A percentile compares a stretch with the other conserved stretches of the same genome.
These are phyloP conservation scores for Fusarium subglutinans DNA, from an alignment of 2,329 filamentous ascomycete species.

Conservation along the genomic window DNA sequence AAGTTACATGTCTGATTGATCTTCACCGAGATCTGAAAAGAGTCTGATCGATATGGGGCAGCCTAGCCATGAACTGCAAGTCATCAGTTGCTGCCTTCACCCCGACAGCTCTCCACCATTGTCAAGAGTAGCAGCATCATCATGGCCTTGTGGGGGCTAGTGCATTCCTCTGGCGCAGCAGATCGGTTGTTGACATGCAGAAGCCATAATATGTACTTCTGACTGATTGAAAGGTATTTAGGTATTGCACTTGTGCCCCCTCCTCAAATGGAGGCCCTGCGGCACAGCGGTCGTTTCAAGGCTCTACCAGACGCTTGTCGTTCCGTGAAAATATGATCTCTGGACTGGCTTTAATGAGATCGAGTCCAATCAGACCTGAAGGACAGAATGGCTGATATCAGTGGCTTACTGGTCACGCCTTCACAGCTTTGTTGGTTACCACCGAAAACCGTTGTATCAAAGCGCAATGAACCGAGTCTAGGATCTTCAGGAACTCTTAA, in stretches of 20 bases:
- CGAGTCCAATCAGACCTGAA: conserved; percentile 30
- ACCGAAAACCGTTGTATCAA: not conserved
- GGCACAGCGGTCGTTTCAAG: conserved; percentile 15
- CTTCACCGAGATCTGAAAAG: conserved; percentile 23
- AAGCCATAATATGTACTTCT: conserved; percentile 12
- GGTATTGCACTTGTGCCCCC: conserved; percentile 22
- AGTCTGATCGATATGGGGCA: conserved; percentile 21
- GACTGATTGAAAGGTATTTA: conserved; percentile 26
- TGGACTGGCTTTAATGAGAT: conserved; percentile 28
- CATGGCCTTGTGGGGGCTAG: conserved; percentile 10
- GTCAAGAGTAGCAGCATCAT: not conserved
- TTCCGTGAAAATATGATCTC: conserved; percentile 22
- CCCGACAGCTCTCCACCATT: not conserved
- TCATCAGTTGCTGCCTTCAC: conserved; percentile 7
- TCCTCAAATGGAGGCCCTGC: conserved; percentile 12
- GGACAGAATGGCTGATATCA: conserved; percentile 7
- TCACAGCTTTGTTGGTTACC: not conserved
- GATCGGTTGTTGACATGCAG: conserved; percentile 25
- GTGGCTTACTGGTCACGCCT: not conserved
- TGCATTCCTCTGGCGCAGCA: conserved; percentile 24
- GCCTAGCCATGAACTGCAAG: conserved; percentile 8
- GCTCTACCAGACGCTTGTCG: conserved; percentile 14
- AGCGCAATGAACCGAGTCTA: not conserved
- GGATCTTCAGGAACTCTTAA: conserved; percentile 25
- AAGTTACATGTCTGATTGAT: conserved; percentile 13